Base-by-base conservation (phyloP, 2,329 filamentous ascomycete genomes). In the Lecanoromycetidae sp. region DNA sequence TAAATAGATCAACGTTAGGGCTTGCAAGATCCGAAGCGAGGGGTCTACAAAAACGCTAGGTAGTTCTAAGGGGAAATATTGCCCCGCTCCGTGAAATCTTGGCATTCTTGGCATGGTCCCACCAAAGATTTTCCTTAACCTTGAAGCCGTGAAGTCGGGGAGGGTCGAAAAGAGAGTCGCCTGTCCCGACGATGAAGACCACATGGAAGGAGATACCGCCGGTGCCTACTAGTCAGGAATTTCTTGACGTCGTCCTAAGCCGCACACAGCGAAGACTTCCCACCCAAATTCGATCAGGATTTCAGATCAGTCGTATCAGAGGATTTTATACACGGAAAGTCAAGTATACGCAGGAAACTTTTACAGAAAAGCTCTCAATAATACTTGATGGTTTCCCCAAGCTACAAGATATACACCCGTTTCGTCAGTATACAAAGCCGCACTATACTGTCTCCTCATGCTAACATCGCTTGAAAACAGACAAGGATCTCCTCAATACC, bases 301-400 rank as follows among this genome's bases (percentile, higher is more conserved):
- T 98, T 75, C 84, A 94, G 68, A 95, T 96, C 64, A 85, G 80
- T 63, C 80, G 90, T 76, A 95, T 96, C 60, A 76, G 90, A 68
- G 83, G 79, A 41, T 96, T 96, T 71, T 96, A 96, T 68, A 95
- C 90, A 37, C 76, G 91, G 65, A 96, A 96, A 70, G 88, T 95
- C 75, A 96, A 96, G 69, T 98, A 87, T 69, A 95, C 91, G 5
- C 82, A 90, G 62, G 91, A 98, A 70, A 96, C 90, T 34, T 95
- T 95, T 67, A 80, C 81, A 55, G 91, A 98, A 66, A 96, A 96
- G 70, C 80, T 98, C 56, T 79, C 79, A 56, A 77, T 81, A 51
- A 95, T 95, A 60, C 79, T 96, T 60, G 85, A 94, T 65, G 86
- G 84, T 58, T 95, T 98, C 61, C 91, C 91, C 46, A 79, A 88